A percentile compares a stretch with the other conserved stretches of the same genome.
phyloP scores from a whole-genome alignment of 1,284 basidiomycete species.

The Sporisorium iseilematis-ciliati region DNA sequence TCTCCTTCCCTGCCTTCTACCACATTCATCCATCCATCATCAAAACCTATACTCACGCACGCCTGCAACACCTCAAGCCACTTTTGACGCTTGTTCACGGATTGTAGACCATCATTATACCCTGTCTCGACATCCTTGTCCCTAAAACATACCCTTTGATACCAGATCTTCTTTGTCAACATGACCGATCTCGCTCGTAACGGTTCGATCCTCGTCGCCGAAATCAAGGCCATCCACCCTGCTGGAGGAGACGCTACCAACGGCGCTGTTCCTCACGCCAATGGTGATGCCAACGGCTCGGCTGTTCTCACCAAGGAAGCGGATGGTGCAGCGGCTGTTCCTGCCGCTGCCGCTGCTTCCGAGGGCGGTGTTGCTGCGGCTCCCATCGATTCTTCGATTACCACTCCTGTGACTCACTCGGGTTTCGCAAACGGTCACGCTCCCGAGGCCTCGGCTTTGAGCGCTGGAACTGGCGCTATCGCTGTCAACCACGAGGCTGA shows the following conservation, averaged over 20 bases:
- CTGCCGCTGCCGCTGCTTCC: conserved; percentile 17
- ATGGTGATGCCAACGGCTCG: conserved; percentile 17
- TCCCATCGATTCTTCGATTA: conserved; percentile 35
- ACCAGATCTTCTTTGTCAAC: conserved; percentile 10
- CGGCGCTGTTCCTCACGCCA: conserved; percentile 12
- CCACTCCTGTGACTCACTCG: conserved; percentile 24
- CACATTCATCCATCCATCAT: conserved; percentile 17
- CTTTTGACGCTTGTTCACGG: neutral
- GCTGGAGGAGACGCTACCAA: conserved; percentile 12
- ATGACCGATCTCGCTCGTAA: conserved; percentile 51
- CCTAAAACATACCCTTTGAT: conserved; percentile 11
- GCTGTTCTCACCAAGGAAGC: conserved; percentile 11
- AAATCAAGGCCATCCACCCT: conserved; percentile 49
- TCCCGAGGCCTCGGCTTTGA: conserved; percentile 30
- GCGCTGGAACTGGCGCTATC: conserved; percentile 37
- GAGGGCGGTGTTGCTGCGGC: conserved; percentile 38
- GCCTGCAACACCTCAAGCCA: neutral
- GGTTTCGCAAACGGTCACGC: conserved; percentile 25
- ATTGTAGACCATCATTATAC: conserved; percentile 5
- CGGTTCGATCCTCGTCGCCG: conserved; percentile 53
- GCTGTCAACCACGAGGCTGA: conserved; percentile 33
- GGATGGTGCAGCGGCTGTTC: conserved; percentile 16
- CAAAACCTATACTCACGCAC: neutral
- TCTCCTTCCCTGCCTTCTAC: neutral
- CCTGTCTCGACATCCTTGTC: neutral